Percentiles rank a stretch among this genome's conserved stretches.
Conservation (phyloP, 2,329 filamentous ascomycete genomes). For the Cucurbitaria berberidis region DNA sequence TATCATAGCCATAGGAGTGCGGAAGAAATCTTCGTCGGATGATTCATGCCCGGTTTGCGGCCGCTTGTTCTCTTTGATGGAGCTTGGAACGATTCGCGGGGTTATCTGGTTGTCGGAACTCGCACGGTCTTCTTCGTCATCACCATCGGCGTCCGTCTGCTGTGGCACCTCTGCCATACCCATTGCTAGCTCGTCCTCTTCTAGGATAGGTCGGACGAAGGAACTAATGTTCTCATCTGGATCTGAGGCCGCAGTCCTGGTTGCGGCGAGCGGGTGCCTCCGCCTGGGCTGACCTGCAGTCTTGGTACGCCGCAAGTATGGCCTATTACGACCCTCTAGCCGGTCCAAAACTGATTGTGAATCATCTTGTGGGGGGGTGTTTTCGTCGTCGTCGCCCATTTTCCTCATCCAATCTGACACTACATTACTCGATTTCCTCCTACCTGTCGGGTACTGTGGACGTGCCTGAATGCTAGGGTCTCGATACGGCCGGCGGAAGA, state of each 20-base stretch:
- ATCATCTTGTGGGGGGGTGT: conserved; percentile 67
- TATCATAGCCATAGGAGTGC: conserved; percentile 48
- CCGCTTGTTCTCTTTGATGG: conserved; percentile 37
- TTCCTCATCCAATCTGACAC: conserved; percentile 90
- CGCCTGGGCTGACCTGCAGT: conserved; percentile 44
- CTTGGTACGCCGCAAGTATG: conserved; percentile 59
- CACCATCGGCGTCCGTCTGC: conserved; percentile 83
- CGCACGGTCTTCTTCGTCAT: conserved; percentile 72
- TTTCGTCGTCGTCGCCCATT: conserved; percentile 65
- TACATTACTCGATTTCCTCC: conserved; percentile 77
- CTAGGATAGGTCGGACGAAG: conserved; percentile 47
- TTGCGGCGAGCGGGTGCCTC: conserved; percentile 58
- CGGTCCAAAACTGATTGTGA: conserved; percentile 64
- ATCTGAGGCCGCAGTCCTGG: conserved; percentile 63
- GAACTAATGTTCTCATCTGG: conserved; percentile 53
- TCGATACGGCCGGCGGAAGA: conserved; percentile 74
- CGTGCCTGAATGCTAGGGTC: conserved; percentile 57
- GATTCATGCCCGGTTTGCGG: conserved; percentile 37
- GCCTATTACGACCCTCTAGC: conserved; percentile 61
- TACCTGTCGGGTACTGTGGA: conserved; percentile 56
- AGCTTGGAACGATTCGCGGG: conserved; percentile 18
- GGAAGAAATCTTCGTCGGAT: conserved; percentile 53
- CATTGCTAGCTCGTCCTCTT: conserved; percentile 54
- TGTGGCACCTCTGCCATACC: conserved; percentile 55
- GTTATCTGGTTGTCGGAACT: conserved; percentile 35